Evolutionary conservation across 2,329 filamentous ascomycete genomes (phyloP).

Genomic region (Diaporthe capsici): DNA sequence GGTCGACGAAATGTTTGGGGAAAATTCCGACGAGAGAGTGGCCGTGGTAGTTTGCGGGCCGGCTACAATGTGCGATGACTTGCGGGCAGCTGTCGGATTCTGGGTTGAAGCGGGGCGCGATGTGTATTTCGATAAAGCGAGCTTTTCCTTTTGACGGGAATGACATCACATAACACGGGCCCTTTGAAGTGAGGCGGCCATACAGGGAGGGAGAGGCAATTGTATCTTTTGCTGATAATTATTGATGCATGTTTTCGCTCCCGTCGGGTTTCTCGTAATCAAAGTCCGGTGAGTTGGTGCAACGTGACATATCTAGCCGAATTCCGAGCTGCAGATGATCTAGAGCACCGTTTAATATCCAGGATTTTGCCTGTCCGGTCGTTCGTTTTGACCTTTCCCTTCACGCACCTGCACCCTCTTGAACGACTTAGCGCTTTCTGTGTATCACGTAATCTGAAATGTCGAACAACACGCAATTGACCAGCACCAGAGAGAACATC

Average conservation of each 20-base stretch:
- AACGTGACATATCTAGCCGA: slow-evolving; percentile 8
- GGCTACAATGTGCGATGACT: too few relatives aligned
- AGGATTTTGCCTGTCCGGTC: slow-evolving; percentile 23
- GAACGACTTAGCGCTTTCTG: slow-evolving; percentile 10
- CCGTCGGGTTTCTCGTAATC: slow-evolving; percentile 18
- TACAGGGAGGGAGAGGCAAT: too few relatives aligned
- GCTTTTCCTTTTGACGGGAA: too few relatives aligned
- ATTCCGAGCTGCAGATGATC: slow-evolving; percentile 32
- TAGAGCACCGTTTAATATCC: slow-evolving; percentile 1
- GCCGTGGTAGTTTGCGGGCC: too few relatives aligned
- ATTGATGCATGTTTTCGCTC: slow-evolving; percentile 3
- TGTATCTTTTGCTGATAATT: too few relatives aligned
- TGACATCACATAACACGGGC: too few relatives aligned
- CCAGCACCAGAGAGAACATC: slow-evolving; percentile 28
- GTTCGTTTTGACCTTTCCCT: slow-evolving; percentile 26
- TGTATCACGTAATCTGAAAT: slow-evolving; percentile 19
- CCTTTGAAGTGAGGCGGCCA: too few relatives aligned
- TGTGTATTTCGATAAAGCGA: too few relatives aligned
- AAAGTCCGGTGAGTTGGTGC: slow-evolving; percentile 21
- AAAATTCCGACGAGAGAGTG: too few relatives aligned
- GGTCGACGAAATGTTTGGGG: too few relatives aligned
- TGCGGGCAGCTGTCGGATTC: too few relatives aligned
- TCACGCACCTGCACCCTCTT: slow-evolving; percentile 22
- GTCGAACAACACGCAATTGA: slow-evolving; percentile 20
- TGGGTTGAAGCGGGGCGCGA: too few relatives aligned